Base-by-base conservation (phyloP, 345 rosid species). In the Orychophragmus violaceus region DNA sequence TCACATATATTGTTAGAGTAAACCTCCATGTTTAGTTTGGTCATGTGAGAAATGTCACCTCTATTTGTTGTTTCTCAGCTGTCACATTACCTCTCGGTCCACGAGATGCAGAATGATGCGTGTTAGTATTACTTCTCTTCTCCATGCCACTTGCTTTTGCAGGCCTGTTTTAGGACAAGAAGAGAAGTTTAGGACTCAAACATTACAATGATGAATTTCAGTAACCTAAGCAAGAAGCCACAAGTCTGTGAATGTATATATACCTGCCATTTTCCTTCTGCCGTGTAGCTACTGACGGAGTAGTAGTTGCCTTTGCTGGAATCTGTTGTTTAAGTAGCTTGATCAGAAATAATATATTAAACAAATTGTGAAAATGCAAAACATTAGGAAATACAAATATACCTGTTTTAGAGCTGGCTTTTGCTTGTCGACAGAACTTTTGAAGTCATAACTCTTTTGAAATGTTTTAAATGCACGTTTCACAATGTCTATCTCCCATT, bases 401-500 rank as follows among this genome's bases (percentile, higher is more conserved):
- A n/a, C n/a, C n/a, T n/a, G n/a, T n/a, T n/a, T n/a, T n/a, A n/a
- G n/a, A n/a, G n/a, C n/a, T n/a, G n/a, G n/a, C n/a, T n/a, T n/a
- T n/a, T n/a, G n/a, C n/a, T n/a, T n/a, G n/a, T n/a, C n/a, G n/a
- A n/a, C n/a, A n/a, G n/a, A n/a, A n/a, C n/a, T n/a, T n/a, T n/a
- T n/a, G n/a, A n/a, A n/a, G n/a, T n/a, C n/a, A n/a, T n/a, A n/a
- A n/a, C n/a, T n/a, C n/a, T n/a, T 85, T 64, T 84, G 96, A 69
- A 89, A 93, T 14, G 91, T 70, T 74, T 85, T 88, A 45, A 90
- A 88, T 7, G 94, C 91, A 33, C 94, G 85, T 73, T 82, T 93
- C 27, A 90, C 86, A 59, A 82, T 90, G 74, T 93, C 97, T 93
- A 72, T 93, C 96, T 12, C 88, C 89, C 96, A 90, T 90, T 77